phyloP scores from a whole-genome alignment of 2,329 filamentous ascomycete species.

The Sporothrix globosa region DNA sequence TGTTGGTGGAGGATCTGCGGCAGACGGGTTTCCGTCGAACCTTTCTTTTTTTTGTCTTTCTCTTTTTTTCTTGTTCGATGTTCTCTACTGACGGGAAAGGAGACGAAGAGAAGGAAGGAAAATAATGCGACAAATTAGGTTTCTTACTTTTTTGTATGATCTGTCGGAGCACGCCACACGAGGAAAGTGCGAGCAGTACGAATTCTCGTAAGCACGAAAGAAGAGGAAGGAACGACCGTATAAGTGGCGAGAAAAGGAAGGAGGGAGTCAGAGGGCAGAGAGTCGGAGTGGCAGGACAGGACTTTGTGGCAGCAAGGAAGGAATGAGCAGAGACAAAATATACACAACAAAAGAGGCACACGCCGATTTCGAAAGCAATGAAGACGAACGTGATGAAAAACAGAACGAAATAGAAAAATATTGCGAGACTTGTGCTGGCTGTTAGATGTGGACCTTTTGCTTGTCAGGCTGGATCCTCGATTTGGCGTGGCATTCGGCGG shows the following conservation, averaged over 20 bases:
- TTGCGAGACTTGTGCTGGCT: background rate
- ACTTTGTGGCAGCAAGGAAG: background rate
- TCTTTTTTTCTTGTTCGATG: background rate
- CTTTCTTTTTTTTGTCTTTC: background rate
- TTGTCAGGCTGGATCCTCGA: background rate
- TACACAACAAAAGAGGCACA: background rate
- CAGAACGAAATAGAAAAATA: background rate
- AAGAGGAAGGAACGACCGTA: background rate
- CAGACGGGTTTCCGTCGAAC: constrained; percentile 25
- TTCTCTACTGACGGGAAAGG: background rate
- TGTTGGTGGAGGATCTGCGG: constrained; percentile 32
- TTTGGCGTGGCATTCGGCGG: constrained; percentile 11
- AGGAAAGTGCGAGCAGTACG: constrained; percentile 14
- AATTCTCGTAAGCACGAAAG: constrained; percentile 10
- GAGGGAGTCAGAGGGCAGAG: background rate
- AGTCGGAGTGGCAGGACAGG: background rate
- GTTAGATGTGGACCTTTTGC: constrained; percentile 1
- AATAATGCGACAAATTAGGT: background rate
- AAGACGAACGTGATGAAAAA: background rate
- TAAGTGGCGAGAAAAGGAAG: constrained; percentile 21
- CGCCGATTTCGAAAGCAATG: background rate
- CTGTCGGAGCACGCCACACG: background rate
- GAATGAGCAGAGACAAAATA: constrained; percentile 9
- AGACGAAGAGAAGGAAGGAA: background rate
- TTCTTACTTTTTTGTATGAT: constrained; percentile 18